Evolutionary conservation across 345 rosid genomes (phyloP).

Genomic region (Sisymbrium irio): DNA sequence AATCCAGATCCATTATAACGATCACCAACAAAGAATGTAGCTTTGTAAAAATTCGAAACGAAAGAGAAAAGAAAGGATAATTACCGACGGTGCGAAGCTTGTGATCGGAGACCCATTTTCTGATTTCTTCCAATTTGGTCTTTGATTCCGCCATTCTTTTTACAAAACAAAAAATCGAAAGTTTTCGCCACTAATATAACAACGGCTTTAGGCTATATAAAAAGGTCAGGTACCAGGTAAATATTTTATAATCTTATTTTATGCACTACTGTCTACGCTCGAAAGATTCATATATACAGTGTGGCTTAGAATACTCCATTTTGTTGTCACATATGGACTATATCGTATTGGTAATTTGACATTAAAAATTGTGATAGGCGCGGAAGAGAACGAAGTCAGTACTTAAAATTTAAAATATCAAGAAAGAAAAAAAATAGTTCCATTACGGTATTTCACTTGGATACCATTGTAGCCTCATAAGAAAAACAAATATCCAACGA

Average conservation of each 20-base stretch:
- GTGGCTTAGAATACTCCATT: too few species aligned
- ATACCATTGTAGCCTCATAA: constrained; percentile 18
- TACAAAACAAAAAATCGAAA: too few species aligned
- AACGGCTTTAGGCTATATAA: too few species aligned
- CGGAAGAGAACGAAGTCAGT: neutral
- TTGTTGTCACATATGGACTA: too few species aligned
- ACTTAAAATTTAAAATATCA: neutral
- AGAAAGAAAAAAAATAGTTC: neutral
- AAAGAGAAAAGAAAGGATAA: too few species aligned
- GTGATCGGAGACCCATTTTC: constrained; percentile 77
- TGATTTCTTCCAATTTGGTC: constrained; percentile 48
- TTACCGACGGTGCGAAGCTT: constrained; percentile 89
- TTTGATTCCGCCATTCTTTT: constrained; percentile 67
- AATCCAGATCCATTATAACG: neutral
- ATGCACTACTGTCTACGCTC: too few species aligned
- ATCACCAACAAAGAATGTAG: too few species aligned
- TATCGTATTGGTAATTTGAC: neutral
- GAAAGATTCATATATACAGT: too few species aligned
- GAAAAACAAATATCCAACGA: constrained; percentile 20
- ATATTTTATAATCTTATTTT: too few species aligned
- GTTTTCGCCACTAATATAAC: too few species aligned
- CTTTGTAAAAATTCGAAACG: too few species aligned
- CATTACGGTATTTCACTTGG: constrained; percentile 10
- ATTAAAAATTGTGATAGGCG: neutral
- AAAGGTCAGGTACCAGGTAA: too few species aligned